phyloP scores from a whole-genome alignment of 2,329 filamentous ascomycete genomes.

The Pyrenophora teres region DNA sequence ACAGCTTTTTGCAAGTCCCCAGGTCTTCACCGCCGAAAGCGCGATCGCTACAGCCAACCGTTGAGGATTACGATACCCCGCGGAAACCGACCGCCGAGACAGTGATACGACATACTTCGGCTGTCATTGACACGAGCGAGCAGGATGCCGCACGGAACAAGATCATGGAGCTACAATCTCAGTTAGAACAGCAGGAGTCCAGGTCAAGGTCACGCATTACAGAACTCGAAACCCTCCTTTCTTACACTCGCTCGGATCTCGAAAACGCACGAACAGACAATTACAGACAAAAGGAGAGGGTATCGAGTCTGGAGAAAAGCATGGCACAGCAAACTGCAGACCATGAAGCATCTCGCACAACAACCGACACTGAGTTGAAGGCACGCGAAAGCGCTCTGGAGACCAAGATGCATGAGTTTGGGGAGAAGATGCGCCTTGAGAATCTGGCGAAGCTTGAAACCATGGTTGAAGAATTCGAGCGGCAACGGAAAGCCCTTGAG shows the following conservation, averaged over 20 bases:
- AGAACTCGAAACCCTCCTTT: constrained; percentile 43
- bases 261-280: constrained; percentile 35
- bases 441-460: constrained; percentile 32
- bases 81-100: constrained; percentile 44
- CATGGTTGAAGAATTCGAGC: constrained; percentile 26
- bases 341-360: constrained; percentile 8
- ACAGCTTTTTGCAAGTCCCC: constrained; percentile 36
- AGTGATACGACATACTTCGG: constrained; percentile 37
- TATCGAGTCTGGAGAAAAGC: constrained; percentile 22
- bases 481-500: constrained; percentile 5
- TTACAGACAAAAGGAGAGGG: constrained; percentile 37
- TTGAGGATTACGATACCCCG: constrained; percentile 46
- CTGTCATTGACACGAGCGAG: constrained; percentile 17
- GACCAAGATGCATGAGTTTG: constrained; percentile 31
- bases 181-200: constrained; percentile 35
- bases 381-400: constrained; percentile 28
- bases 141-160: constrained; percentile 20
- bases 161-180: constrained; percentile 32
- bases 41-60: constrained; percentile 42
- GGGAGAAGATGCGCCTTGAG: constrained; percentile 34
- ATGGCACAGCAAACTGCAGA: constrained; percentile 21
- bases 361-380: constrained; percentile 20
- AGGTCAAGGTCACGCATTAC: constrained; percentile 38
- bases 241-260: constrained; percentile 41
- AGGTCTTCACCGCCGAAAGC: constrained; percentile 32